Evolutionary conservation across 345 rosid genomes (phyloP), one percentile per base, ranked within the genome.

Genomic region (Reutealis trisperma): DNA sequence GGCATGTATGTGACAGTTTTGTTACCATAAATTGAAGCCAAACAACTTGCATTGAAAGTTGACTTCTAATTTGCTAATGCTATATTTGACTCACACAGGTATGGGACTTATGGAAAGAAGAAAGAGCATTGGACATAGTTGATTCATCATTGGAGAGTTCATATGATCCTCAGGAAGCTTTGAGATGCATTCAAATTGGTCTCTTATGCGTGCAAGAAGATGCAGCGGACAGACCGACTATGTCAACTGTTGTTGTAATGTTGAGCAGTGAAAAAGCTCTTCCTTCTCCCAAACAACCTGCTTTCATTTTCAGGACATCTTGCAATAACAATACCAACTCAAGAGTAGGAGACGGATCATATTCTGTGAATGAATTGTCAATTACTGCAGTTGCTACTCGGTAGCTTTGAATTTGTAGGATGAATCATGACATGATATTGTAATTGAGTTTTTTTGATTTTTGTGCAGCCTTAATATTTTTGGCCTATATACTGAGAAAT

Each of bases 81-180:
- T 54, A 16, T 54, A 34, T 2, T 34, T 34, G 1, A 44, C n/a
- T 10, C 16, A 16, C 19, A 24, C 63, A 79, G 79, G 78, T 75
- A 6, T 75, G 82, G 79, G 75, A 74, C 18, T 44, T 74, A 25
- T 79, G 79, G 78, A 62, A 15, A 16, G 78, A 70, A 70, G 64
- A 25, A 22, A 75, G 60, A 63, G 79, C 52, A 19, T 4, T 70
- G 45, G 75, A 80, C 5, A 30, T 75, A 1, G 64, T 80, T 5
- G 83, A 75, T 58, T 57, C 79, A 69, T 62, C 22, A 2, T 0
- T 72, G 57, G 13, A 0, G 2, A 52, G 34, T 25, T 51, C 64
- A 11, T 25, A 65, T 41, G 37, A 65, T 8, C 6, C 2, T 19
- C 22, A 41, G 2, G 70, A 65, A 65, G 27, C 13, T 1, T 42